These are phyloP conservation scores for Pestalotiopsis sp. DNA, from an alignment of 2,329 filamentous ascomycete species.

Conservation along the genomic window DNA sequence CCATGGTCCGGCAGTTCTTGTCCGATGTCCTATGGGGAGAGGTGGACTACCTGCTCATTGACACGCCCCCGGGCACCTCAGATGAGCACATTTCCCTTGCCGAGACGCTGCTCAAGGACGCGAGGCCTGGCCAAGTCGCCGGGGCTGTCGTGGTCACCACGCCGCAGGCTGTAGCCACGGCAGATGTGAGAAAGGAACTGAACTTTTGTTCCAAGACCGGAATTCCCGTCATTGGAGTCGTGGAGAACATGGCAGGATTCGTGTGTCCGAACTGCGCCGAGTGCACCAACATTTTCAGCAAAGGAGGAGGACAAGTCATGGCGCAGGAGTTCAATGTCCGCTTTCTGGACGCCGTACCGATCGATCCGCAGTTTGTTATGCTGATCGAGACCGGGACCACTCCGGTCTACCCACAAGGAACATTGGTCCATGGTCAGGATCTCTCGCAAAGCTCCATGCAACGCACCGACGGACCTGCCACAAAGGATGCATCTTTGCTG, in stretches of 20 bases:
- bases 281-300: conserved; percentile 91
- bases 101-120: conserved; percentile 74
- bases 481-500: conserved; percentile 48
- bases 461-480: conserved; percentile 27
- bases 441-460: conserved; percentile 40
- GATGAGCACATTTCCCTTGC: conserved; percentile 97
- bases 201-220: conserved; percentile 90
- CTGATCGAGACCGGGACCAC: conserved; percentile 75
- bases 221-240: conserved; percentile 79
- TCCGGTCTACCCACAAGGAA: conserved; percentile 72
- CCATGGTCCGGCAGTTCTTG: conserved; percentile 96
- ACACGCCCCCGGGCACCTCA: conserved; percentile 93
- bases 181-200: conserved; percentile 91
- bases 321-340: conserved; percentile 80
- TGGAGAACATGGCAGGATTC: conserved; percentile 96
- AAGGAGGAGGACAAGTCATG: conserved; percentile 88
- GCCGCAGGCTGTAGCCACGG: conserved; percentile 89
- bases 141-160: conserved; percentile 96
- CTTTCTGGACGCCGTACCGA: conserved; percentile 85
- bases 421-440: conserved; percentile 59
- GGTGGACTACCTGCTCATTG: conserved; percentile 90
- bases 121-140: conserved; percentile 69
- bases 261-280: conserved; percentile 81
- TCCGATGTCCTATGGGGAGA: conserved; percentile 87
- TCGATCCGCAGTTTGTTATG: conserved; percentile 89